Percentiles rank a stretch among this genome's conserved stretches.
Evolutionary conservation across 2,329 filamentous ascomycete species (phyloP).

Genomic region (Hypoxylon rubiginosum): DNA sequence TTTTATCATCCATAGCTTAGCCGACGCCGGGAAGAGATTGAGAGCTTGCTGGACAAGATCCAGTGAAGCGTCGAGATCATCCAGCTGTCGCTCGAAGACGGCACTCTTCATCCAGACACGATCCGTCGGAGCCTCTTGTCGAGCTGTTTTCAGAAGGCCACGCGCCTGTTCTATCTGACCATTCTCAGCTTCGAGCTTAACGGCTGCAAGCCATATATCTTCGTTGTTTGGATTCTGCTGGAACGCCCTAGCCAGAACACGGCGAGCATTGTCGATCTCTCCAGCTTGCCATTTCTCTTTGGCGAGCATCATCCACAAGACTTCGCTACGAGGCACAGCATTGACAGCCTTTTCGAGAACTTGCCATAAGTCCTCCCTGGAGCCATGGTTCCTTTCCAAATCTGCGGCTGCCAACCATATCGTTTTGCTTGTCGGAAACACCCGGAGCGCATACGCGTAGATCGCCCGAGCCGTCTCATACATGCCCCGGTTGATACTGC

Average conservation of each 20-base stretch:
- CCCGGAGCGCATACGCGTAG: conserved; percentile 88
- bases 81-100: conserved; percentile 89
- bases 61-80: conserved; percentile 83
- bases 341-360: conserved; percentile 94
- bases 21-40: conserved; percentile 84
- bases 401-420: conserved; percentile 94
- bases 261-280: conserved; percentile 86
- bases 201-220: conserved; percentile 96
- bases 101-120: conserved; percentile 98
- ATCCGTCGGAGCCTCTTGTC: conserved; percentile 91
- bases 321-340: conserved; percentile 90
- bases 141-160: conserved; percentile 83
- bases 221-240: conserved; percentile 97
- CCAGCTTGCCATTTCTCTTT: conserved; percentile 94
- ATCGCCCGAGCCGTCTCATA: conserved; percentile 95
- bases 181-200: conserved; percentile 95
- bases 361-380: conserved; percentile 83
- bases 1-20: conserved; percentile 99
- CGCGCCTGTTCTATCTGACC: conserved; percentile 85
- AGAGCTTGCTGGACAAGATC: conserved; percentile 90
- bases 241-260: conserved; percentile 90
- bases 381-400: conserved; percentile 90
- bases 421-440: conserved; percentile 89
- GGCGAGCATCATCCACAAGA: conserved; percentile 95
- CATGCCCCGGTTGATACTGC: conserved; percentile 82